Conservation (phyloP, 2,329 filamentous ascomycete species). For the Exutisphaerella laricina region DNA sequence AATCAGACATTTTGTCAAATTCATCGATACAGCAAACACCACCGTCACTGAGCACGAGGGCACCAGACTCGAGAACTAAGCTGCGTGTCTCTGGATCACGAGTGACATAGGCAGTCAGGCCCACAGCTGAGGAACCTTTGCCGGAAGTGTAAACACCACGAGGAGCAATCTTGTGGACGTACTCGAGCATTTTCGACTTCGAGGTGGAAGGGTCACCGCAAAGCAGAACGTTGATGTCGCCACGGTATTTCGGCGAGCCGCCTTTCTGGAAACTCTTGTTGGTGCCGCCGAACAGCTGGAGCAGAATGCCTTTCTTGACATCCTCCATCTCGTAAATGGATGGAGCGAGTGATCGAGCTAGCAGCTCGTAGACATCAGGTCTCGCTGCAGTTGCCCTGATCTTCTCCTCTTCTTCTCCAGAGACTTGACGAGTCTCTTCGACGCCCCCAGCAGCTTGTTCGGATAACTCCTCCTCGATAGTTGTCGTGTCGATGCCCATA, state of each 20-base stretch:
- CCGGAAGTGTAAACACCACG: conserved; percentile 74
- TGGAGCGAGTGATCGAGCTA: conserved; percentile 83
- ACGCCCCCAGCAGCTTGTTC: conserved; percentile 65
- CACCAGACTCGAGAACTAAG: conserved; percentile 68
- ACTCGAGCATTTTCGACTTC: conserved; percentile 90
- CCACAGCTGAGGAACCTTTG: conserved; percentile 69
- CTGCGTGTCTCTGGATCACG: conserved; percentile 68
- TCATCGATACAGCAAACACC: conserved; percentile 75
- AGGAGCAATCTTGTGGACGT: conserved; percentile 96
- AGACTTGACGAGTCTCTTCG: conserved; percentile 78
- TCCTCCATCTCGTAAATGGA: conserved; percentile 98
- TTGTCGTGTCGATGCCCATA: conserved; percentile 84
- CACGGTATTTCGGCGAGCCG: conserved; percentile 89
- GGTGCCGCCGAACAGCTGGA: conserved; percentile 94
- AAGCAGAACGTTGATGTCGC: conserved; percentile 93
- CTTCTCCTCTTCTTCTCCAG: conserved; percentile 79
- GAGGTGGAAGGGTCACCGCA: conserved; percentile 96
- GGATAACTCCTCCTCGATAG: conserved; percentile 75
- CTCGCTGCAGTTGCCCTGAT: conserved; percentile 76
- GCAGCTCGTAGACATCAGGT: conserved; percentile 85
- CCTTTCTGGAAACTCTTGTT: conserved; percentile 98
- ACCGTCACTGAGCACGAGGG: conserved; percentile 66
- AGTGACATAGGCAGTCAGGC: conserved; percentile 71
- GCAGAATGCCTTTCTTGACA: conserved; percentile 94
- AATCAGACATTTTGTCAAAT: conserved; percentile 74